phyloP scores from a whole-genome alignment of 148 eudicot species.

The Rhododendron griersonianum region DNA sequence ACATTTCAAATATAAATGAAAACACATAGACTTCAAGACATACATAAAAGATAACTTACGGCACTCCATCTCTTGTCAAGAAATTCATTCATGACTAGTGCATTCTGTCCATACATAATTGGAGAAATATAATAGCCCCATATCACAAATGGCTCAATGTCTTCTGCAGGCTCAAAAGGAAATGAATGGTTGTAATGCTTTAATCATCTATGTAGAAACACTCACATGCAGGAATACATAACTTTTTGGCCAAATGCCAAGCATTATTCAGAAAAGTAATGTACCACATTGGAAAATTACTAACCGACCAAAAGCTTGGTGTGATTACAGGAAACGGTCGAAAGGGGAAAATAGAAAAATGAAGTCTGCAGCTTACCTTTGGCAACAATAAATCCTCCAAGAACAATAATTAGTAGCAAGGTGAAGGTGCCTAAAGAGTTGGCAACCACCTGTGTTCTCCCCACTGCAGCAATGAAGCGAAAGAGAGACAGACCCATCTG shows the following conservation, averaged over 20 bases:
- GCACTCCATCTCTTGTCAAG: conserved; percentile 69
- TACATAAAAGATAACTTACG: conserved; percentile 28
- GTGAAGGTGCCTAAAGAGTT: conserved; percentile 37
- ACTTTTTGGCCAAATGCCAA: not conserved
- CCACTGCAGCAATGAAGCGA: conserved; percentile 57
- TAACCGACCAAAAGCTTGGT: not conserved
- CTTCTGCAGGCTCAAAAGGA: conserved; percentile 33
- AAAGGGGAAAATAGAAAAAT: not conserved
- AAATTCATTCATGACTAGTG: conserved; percentile 68
- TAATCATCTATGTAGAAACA: not conserved
- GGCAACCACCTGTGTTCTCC: conserved; percentile 58
- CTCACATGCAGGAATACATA: not conserved
- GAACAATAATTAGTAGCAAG: conserved; percentile 47
- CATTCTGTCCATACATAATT: conserved; percentile 77
- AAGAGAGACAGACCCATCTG: conserved; percentile 65
- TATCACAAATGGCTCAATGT: conserved; percentile 54
- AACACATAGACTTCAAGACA: not conserved
- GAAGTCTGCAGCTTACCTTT: conserved; percentile 34
- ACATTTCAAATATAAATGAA: not conserved
- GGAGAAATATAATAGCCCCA: conserved; percentile 78
- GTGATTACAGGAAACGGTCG: not conserved
- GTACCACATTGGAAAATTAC: not conserved
- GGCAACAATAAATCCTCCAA: conserved; percentile 71
- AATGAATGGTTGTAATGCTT: not conserved
- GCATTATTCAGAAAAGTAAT: not conserved